These are phyloP conservation scores for Pezicula carpinea DNA, from an alignment of 2,329 filamentous ascomycete genomes.

Conservation along the genomic window DNA sequence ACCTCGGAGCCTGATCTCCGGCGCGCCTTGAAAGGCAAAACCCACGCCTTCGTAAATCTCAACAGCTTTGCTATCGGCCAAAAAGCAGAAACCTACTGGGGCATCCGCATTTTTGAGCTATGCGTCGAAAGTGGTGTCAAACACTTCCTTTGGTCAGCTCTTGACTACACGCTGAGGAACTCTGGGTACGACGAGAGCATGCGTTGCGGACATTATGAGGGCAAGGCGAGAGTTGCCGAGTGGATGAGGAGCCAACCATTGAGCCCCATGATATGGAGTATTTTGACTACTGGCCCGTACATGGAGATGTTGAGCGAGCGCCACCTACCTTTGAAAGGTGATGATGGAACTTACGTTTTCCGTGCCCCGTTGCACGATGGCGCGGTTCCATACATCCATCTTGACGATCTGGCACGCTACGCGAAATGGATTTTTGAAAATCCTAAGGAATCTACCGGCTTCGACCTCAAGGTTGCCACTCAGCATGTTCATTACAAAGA, in stretches of 20 bases:
- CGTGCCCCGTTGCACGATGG: conserved; percentile 15
- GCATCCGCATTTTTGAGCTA: conserved; percentile 29
- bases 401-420: conserved; percentile 23
- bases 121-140: conserved; percentile 18
- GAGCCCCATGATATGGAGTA: conserved; percentile 16
- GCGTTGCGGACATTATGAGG: conserved; percentile 33
- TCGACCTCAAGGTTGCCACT: conserved; percentile 22
- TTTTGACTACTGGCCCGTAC: conserved; percentile 26
- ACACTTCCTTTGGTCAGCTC: conserved; percentile 30
- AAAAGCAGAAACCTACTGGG: conserved; percentile 27
- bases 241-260: conserved; percentile 10
- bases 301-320: conserved; percentile 25
- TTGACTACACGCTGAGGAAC: conserved; percentile 30
- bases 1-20: conserved; percentile 13
- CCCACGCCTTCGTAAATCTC: conserved; percentile 16
- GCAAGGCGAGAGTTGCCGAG: conserved; percentile 29
- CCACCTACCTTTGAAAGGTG: conserved; percentile 10
- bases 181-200: conserved; percentile 31
- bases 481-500: conserved; percentile 18
- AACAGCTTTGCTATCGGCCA: conserved; percentile 18
- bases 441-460: conserved; percentile 15
- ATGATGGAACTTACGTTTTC: conserved; percentile 12
- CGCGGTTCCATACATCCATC: conserved; percentile 15
- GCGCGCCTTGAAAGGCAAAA: conserved; percentile 10
- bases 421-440: conserved; percentile 23